Evolutionary conservation across 768 basidiomycete genomes (phyloP).

Genomic region (Chiua virens): DNA sequence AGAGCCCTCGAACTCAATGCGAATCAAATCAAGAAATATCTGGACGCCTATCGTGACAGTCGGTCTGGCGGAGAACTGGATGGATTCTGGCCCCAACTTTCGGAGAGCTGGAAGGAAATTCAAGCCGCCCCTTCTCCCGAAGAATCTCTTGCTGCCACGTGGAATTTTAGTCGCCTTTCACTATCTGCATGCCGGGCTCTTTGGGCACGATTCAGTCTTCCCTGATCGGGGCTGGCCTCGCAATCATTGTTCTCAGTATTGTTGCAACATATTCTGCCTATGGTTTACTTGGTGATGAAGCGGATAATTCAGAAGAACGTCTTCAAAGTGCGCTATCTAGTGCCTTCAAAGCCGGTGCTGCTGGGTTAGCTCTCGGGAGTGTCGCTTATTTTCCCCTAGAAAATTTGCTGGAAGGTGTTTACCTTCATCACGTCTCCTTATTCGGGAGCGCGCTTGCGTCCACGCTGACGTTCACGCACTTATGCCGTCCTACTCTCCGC

Average conservation of each 20-base stretch:
- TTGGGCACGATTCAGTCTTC: conserved; percentile 93
- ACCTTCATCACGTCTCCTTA: conserved; percentile 48
- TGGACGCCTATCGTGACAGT: conserved; percentile 73
- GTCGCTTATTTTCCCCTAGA: conserved; percentile 33
- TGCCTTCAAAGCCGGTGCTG: conserved; percentile 35
- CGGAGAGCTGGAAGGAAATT: conserved; percentile 44
- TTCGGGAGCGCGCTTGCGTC: conserved; percentile 52
- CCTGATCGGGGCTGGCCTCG: conserved; percentile 74
- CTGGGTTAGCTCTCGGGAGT: conserved; percentile 39
- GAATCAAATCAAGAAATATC: conserved; percentile 72
- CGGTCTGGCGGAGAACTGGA: conserved; percentile 74
- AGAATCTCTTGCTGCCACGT: conserved; percentile 12
- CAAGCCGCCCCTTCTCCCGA: conserved; percentile 23
- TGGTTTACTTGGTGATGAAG: conserved; percentile 41
- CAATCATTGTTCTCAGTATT: conserved; percentile 55
- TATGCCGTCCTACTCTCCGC: conserved; percentile 37
- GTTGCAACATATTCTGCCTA: conserved; percentile 59
- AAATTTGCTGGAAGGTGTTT: conserved; percentile 44
- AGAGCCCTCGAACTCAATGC: conserved; percentile 70
- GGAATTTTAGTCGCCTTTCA: conserved; percentile 35
- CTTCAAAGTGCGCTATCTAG: conserved; percentile 31
- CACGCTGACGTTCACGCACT: conserved; percentile 43
- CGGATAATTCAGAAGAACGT: conserved; percentile 44
- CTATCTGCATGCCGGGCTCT: conserved; percentile 69
- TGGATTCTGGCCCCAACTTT: conserved; percentile 55